Evolutionary conservation across 2,329 filamentous ascomycete species (phyloP), one percentile per base, ranked within the genome.

Genomic region (Fusarium buharicum): DNA sequence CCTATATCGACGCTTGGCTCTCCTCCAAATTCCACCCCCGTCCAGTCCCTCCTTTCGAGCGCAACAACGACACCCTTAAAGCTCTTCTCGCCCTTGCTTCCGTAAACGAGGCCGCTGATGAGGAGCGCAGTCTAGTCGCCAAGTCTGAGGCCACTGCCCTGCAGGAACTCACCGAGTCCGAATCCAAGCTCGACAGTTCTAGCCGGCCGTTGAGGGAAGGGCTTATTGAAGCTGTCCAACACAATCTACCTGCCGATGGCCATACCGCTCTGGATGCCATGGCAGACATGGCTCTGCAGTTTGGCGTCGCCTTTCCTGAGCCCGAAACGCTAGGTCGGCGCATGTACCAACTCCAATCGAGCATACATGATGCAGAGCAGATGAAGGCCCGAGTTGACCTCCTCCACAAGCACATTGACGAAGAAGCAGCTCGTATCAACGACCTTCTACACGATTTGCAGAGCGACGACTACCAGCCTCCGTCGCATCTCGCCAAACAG

Each of bases 1-100:
- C 88, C 51, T 92, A 91, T 66, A 85, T 97, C 67, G 92, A 96
- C 76, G 81, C 82, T 68, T 98, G 94, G 93, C 86, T 97, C 11
- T 81, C 83, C 40, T 83, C 85, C 56, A 90, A 90, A 71, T 91
- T 90, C 67, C 82, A 83, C 39, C 84, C 85, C 27, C 85, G 84
- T 40, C 74, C 83, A 0, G 78, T 89, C 0, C 93, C 92, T 0
- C 73, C 82, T 1, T 97, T 97, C 74, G 94, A 98, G 78, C 89
- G 92, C 69, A 97, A 95, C 72, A 83, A 89, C 27, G 90, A 94
- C 40, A 97, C 93, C 0, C 81, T 97, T 45, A 88, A 87, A 63
- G 87, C 84, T 1, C 82, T 97, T 4, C 83, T 96, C 9, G 85
- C 89, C 22, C 82, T 97, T 8, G 90, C 90, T 17, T 81, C 87